Evolutionary conservation across 2,329 filamentous ascomycete species (phyloP), one percentile per base, ranked within the genome.

Genomic region (Stemphylium lycopersici): DNA sequence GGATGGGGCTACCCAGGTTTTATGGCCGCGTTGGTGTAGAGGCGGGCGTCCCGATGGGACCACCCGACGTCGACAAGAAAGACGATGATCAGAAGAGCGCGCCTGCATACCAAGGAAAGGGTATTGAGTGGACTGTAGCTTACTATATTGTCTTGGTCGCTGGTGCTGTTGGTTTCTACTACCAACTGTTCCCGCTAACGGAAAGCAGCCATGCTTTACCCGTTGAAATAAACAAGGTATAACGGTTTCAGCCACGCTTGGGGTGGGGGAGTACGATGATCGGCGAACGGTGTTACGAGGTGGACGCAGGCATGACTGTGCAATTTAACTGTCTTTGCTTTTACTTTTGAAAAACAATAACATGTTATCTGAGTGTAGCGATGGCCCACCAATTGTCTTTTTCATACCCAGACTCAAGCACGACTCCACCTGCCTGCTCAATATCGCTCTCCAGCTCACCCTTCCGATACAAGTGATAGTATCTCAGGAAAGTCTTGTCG

Each of bases 341-440:
- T 20, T 29, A 37, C 12, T 4, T 24, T 34, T 16, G 13, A 39
- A 4, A 10, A 18, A 34, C n/a, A n/a, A n/a, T n/a, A n/a, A 22
- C 15, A 13, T n/a, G 32, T 57, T 34, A 63, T 33, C 26, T 52
- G 3, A 51, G 45, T 13, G 48, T 58, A 12, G 81, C 83, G 71
- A 96, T 87, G 48, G 87, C 91, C 93, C 93, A 99, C 95, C 95
- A 98, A 78, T 99, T 99, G 72, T 98, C 95, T 79, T 88, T 93
- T 73, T 99, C 95, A 76, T 98, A 99, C 31, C 95, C 95, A 55
- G 86, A 86, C 62, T 90, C 87, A 20, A 95, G 67, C 12, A 97
- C 86, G 43, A 77, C 78, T 6, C 93, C 95, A 15, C 92, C 92
- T 16, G 89, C 93, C 13, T 83, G 81, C 45, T 76, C 73, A 52